phyloP scores from a whole-genome alignment of 139 green algal species.

The Tetradesmus lagerheimii region DNA sequence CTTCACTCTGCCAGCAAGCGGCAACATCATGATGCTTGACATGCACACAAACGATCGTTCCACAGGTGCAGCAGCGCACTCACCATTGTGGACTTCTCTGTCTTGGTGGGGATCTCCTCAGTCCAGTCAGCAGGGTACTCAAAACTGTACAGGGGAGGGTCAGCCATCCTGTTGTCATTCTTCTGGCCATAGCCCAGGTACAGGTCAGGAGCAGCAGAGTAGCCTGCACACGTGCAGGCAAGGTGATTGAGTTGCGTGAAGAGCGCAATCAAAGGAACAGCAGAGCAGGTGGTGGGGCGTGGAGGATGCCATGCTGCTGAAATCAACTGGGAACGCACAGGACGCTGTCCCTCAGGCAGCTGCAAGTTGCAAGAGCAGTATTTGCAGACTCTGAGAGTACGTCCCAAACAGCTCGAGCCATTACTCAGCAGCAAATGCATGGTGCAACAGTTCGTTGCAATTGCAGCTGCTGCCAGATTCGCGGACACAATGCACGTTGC shows the following conservation, averaged over 20 bases:
- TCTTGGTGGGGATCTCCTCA: slow-evolving; percentile 31
- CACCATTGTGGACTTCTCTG: slow-evolving; percentile 46
- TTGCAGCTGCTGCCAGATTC: background rate
- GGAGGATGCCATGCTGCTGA: too few species aligned
- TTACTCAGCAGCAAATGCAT: background rate
- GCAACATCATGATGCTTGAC: background rate
- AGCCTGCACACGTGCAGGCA: slow-evolving; percentile 17
- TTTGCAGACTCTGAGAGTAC: too few species aligned
- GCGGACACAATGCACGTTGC: background rate
- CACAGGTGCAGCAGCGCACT: background rate
- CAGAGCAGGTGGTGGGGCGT: too few species aligned
- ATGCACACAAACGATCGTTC: background rate
- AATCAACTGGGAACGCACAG: too few species aligned
- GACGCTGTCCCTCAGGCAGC: too few species aligned
- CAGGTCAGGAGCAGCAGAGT: slow-evolving; percentile 25
- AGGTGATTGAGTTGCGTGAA: background rate
- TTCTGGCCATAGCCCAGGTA: slow-evolving; percentile 38
- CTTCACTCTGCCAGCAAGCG: background rate
- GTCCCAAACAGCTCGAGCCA: background rate
- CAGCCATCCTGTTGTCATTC: background rate
- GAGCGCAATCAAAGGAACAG: too few species aligned
- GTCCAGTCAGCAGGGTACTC: slow-evolving; percentile 44
- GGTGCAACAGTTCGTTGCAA: too few species aligned
- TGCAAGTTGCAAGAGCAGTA: too few species aligned
- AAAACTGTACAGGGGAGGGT: slow-evolving; percentile 33